A percentile compares a stretch with the other conserved stretches of the same genome.
Evolutionary conservation across 2,329 filamentous ascomycete genomes (phyloP).

Genomic region (Aquanectria penicillioides): DNA sequence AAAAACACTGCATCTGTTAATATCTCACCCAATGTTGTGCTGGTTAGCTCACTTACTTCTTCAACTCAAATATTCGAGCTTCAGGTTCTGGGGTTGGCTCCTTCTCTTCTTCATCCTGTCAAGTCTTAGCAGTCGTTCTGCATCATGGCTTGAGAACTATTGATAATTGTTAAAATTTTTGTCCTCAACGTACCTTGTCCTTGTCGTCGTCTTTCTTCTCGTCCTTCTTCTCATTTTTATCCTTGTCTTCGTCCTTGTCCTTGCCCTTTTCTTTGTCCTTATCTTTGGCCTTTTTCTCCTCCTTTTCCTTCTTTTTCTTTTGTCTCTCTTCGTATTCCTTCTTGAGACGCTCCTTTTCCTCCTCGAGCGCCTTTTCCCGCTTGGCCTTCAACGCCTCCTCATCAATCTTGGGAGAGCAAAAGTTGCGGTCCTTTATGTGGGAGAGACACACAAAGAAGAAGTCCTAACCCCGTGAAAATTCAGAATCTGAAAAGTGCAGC

Average conservation of each 20-base stretch:
- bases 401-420: constrained; percentile 80
- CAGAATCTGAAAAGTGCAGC: constrained; percentile 19
- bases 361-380: constrained; percentile 68
- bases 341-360: constrained; percentile 72
- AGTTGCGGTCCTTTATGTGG: constrained; percentile 85
- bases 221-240: constrained; percentile 39
- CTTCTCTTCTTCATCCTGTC: constrained; percentile 34
- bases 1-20: constrained; percentile 69
- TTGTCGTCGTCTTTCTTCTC: constrained; percentile 47
- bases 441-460: constrained; percentile 91
- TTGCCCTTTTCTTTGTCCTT: constrained; percentile 56
- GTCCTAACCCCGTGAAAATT: constrained; percentile 58
- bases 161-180: background rate
- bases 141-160: no score
- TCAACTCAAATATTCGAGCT: constrained; percentile 83
- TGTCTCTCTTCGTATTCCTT: constrained; percentile 83
- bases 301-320: constrained; percentile 74
- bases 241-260: constrained; percentile 48
- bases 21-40: fast-evolving
- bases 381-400: constrained; percentile 71
- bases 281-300: constrained; percentile 57
- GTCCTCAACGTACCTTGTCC: constrained; percentile 23
- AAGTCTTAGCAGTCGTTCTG: background rate
- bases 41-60: constrained; percentile 65
- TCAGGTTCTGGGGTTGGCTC: constrained; percentile 58